Conservation (phyloP, 2,329 filamentous ascomycete genomes). For the Lachnellula arida region DNA sequence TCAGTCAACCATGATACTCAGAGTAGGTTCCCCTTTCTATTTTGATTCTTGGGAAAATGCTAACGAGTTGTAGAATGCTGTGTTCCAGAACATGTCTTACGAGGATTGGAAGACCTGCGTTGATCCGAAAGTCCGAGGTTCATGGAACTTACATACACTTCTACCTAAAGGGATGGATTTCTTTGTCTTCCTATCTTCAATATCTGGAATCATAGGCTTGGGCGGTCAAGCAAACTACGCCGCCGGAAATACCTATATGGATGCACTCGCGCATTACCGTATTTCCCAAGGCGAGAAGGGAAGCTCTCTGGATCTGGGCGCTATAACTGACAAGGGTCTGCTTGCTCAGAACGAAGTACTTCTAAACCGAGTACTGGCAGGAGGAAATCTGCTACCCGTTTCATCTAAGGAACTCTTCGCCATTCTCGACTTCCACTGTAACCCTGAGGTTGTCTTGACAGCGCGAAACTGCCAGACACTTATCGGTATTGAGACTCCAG, state of each 20-base stretch:
- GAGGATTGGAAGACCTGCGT: constrained; percentile 32
- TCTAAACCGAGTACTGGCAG: neutral
- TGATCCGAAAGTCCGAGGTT: constrained; percentile 29
- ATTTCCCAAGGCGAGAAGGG: constrained; percentile 4
- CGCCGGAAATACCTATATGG: constrained; percentile 27
- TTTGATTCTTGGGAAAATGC: neutral
- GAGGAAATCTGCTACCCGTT: neutral
- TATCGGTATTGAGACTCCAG: neutral
- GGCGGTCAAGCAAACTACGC: constrained; percentile 10
- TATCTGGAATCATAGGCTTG: constrained; percentile 19
- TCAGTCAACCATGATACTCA: too few species aligned
- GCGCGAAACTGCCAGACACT: neutral
- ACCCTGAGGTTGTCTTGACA: neutral
- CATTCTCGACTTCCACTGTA: neutral
- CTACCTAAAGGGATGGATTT: constrained; percentile 32
- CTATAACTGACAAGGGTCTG: constrained; percentile 3
- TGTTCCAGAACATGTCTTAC: constrained; percentile 30
- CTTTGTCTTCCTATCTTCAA: constrained; percentile 36
- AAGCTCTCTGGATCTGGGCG: constrained; percentile 8
- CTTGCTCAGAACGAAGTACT: neutral
- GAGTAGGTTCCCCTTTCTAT: too few species aligned
- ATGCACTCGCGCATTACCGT: constrained; percentile 8
- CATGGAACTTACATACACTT: constrained; percentile 16
- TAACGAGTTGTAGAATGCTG: constrained; percentile 17
- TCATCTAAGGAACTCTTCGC: neutral